Evolutionary conservation across 2,329 filamentous ascomycete species (phyloP).

Genomic region (Aspergillus thermomutatus): DNA sequence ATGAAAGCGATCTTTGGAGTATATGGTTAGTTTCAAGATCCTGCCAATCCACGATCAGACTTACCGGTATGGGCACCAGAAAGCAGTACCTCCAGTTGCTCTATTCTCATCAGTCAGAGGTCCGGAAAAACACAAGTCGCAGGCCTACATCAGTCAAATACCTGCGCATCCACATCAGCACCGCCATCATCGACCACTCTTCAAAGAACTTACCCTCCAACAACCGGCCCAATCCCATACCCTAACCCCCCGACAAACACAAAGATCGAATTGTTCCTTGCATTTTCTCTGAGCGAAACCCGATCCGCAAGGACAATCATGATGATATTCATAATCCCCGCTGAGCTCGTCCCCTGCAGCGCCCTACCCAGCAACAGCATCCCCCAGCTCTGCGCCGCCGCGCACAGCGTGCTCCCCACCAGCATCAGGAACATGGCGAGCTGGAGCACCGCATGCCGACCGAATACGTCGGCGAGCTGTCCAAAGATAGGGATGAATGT

Average conservation of each 20-base stretch:
- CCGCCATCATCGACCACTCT: background rate
- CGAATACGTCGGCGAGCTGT: constrained; percentile 63
- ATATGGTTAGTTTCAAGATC: background rate
- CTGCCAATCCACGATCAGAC: constrained; percentile 34
- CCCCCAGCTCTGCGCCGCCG: constrained; percentile 54
- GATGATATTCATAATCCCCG: constrained; percentile 60
- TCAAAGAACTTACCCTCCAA: constrained; percentile 48
- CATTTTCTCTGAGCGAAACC: constrained; percentile 60
- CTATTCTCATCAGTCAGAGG: constrained; percentile 40
- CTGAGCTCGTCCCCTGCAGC: constrained; percentile 60
- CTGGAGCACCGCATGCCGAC: constrained; percentile 58
- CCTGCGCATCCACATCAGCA: background rate
- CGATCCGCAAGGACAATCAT: constrained; percentile 64
- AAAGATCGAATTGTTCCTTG: constrained; percentile 61
- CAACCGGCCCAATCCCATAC: constrained; percentile 60
- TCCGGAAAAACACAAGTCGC: background rate
- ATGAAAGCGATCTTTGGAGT: constrained; percentile 42
- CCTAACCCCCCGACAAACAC: constrained; percentile 57
- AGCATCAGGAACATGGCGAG: constrained; percentile 56
- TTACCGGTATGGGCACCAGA: constrained; percentile 59
- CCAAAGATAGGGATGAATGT: constrained; percentile 66
- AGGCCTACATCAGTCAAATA: constrained; percentile 1
- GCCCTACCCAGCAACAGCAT: constrained; percentile 62
- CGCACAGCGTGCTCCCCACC: constrained; percentile 61
- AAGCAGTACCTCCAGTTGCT: constrained; percentile 66